Evolutionary conservation across 1,284 basidiomycete species (phyloP), one percentile per base, ranked within the genome.

Genomic region (Boletus albobrunnescens): DNA sequence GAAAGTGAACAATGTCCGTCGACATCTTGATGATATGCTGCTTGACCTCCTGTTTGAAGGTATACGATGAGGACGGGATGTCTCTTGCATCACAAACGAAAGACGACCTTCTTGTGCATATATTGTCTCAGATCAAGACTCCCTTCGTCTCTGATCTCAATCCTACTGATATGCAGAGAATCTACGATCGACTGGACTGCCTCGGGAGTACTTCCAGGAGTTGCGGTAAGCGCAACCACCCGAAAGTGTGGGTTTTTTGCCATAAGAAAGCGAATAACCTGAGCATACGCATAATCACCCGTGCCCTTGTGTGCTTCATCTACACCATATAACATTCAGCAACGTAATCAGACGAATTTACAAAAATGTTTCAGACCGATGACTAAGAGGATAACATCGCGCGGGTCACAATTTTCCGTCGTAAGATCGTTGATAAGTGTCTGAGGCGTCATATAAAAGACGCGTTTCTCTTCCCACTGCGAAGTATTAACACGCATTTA

Each of bases 381-480:
- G 19, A 95, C 91, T 14, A 94, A 66, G 39, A 94, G 79, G 24
- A 94, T 73, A 20, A 95, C 83, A 56, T 92, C 88, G 33, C 74
- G 68, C 0, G 87, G 78, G 61, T 98, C 90, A 57, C 91, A 87
- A 16, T 76, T 81, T 14, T 83, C 83, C 1, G 76, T 78, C 7
- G 71, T 71, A 22, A 99, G 72, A 64, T 99, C 96, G 56, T 96
- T 97, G 50, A 91, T 75, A 20, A 99, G 77, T 0, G 95, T 98
- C 64, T 99, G 96, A 0, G 96, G 95, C 0, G 96, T 99, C 82
- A 96, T 94, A 68, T 95, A 99, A 63, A 99, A 94, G 20, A 99
- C 86, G 6, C 94, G 79, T 65, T 95, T 93, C 55, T 87, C 75
- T 53, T 75, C 70, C 88, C 91, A 95, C 85, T 91, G 43, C 19